Conservation (phyloP, 2,329 filamentous ascomycete species). For the Lecanicillium sp. region DNA sequence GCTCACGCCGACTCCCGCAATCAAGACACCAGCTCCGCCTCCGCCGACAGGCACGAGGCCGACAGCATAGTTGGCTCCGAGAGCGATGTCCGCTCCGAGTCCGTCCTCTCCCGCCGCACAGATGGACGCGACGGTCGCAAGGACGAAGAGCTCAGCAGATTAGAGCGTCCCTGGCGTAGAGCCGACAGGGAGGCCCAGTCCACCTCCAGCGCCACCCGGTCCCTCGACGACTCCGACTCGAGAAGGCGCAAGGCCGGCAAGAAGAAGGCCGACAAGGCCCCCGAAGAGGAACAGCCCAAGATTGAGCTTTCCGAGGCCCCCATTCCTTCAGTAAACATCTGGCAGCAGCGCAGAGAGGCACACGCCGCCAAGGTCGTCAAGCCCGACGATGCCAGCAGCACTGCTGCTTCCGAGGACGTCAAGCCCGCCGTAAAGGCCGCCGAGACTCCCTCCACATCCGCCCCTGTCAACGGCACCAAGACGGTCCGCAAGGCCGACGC, state of each 20-base stretch:
- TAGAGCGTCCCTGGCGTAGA: slow-evolving; percentile 36
- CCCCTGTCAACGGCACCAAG: slow-evolving; percentile 33
- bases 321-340: slow-evolving; percentile 78
- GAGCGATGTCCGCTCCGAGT: slow-evolving; percentile 30
- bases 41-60: slow-evolving; percentile 28
- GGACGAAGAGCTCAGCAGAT: slow-evolving; percentile 33
- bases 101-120: slow-evolving; percentile 26
- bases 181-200: slow-evolving; percentile 48
- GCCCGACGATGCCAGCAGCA: slow-evolving; percentile 33
- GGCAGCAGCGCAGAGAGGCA: slow-evolving; percentile 68
- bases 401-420: slow-evolving; percentile 32
- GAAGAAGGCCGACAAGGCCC: slow-evolving; percentile 44
- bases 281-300: slow-evolving; percentile 57
- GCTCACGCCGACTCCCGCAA: slow-evolving; percentile 19
- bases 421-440: slow-evolving; percentile 30
- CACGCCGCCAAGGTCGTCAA: slow-evolving; percentile 33
- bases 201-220: slow-evolving; percentile 54
- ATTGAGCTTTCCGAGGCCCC: slow-evolving; percentile 73
- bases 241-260: slow-evolving; percentile 52
- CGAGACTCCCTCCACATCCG: slow-evolving; percentile 19
- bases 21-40: slow-evolving; percentile 14
- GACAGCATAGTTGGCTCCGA: slow-evolving; percentile 32
- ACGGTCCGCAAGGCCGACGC: slow-evolving; percentile 36
- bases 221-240: slow-evolving; percentile 53
- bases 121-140: slow-evolving; percentile 30